A percentile compares a stretch with the other conserved stretches of the same genome.
Conservation (phyloP, 129 eudicot genomes). For the Oenanthe sinensis region DNA sequence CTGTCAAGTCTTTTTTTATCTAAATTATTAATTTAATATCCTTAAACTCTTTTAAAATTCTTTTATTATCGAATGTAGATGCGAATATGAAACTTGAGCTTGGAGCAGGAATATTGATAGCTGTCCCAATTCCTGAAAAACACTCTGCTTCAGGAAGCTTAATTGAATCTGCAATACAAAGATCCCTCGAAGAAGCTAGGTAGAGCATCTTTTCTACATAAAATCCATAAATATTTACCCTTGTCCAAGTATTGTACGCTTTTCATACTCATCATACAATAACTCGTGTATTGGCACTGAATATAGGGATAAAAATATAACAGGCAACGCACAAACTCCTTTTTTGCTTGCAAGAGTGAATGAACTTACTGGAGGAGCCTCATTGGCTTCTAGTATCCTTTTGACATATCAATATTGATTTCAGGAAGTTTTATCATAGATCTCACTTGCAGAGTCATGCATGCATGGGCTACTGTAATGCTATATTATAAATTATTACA, state of each 20-base stretch:
- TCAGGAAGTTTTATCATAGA: background rate
- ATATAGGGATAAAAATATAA: slow-evolving; percentile 69
- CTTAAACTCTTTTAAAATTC: slow-evolving; percentile 6
- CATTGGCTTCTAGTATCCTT: slow-evolving; percentile 96
- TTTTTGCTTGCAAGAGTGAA: slow-evolving; percentile 84
- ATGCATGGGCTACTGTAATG: background rate
- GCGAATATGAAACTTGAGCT: slow-evolving; percentile 62
- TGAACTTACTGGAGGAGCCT: slow-evolving; percentile 88
- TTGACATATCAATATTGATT: background rate
- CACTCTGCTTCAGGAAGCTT: slow-evolving; percentile 84
- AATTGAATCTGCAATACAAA: slow-evolving; percentile 84
- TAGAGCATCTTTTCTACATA: slow-evolving; percentile 17
- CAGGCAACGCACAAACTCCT: slow-evolving; percentile 93
- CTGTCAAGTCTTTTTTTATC: no score
- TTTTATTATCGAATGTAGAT: slow-evolving; percentile 34
- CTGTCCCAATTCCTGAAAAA: slow-evolving; percentile 78
- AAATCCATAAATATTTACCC: background rate
- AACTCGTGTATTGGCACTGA: slow-evolving; percentile 10
- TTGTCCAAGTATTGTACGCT: background rate
- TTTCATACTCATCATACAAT: background rate
- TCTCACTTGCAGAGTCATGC: background rate
- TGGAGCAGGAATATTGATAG: slow-evolving; percentile 67
- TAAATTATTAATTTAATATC: background rate
- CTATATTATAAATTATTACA: no score
- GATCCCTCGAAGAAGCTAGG: slow-evolving; percentile 84